Evolutionary conservation across 2,329 filamentous ascomycete genomes (phyloP).

Genomic region (Rutstroemia sp.): DNA sequence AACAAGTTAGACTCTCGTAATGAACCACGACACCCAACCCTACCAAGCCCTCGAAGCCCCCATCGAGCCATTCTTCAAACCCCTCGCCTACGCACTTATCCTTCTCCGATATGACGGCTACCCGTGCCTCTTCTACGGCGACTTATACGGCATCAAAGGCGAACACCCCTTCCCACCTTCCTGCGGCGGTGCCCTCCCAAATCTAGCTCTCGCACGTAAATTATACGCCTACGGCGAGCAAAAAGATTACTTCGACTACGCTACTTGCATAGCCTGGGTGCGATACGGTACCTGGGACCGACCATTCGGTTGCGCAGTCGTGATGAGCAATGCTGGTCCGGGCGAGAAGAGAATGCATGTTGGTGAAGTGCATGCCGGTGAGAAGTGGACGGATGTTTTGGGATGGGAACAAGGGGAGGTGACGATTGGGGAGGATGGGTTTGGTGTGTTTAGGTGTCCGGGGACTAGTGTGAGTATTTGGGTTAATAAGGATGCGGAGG

Average conservation of each 20-base stretch:
- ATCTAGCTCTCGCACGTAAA: constrained; percentile 53
- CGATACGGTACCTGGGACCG: constrained; percentile 42
- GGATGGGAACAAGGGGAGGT: constrained; percentile 47
- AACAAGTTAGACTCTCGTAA: constrained; percentile 49
- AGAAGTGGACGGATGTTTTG: constrained; percentile 58
- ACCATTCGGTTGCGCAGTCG: constrained; percentile 44
- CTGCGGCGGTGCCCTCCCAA: constrained; percentile 47
- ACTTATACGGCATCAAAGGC: constrained; percentile 54
- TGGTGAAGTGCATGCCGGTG: constrained; percentile 47
- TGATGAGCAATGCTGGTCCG: constrained; percentile 46
- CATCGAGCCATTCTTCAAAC: constrained; percentile 61
- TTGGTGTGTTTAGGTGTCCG: constrained; percentile 47
- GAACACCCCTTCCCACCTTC: constrained; percentile 43
- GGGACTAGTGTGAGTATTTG: constrained; percentile 53
- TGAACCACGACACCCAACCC: constrained; percentile 65
- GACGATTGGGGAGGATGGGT: constrained; percentile 51
- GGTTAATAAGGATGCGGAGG: constrained; percentile 48
- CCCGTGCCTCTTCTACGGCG: constrained; percentile 65
- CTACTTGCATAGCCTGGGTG: constrained; percentile 53
- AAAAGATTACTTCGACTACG: constrained; percentile 53
- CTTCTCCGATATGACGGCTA: constrained; percentile 56
- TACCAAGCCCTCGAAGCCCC: constrained; percentile 56
- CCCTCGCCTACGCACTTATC: constrained; percentile 64
- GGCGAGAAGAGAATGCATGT: constrained; percentile 54
- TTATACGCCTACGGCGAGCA: constrained; percentile 61